These are phyloP conservation scores for Annona squamosa DNA, from an alignment of 164 flowering plant species.

Conservation along the genomic window DNA sequence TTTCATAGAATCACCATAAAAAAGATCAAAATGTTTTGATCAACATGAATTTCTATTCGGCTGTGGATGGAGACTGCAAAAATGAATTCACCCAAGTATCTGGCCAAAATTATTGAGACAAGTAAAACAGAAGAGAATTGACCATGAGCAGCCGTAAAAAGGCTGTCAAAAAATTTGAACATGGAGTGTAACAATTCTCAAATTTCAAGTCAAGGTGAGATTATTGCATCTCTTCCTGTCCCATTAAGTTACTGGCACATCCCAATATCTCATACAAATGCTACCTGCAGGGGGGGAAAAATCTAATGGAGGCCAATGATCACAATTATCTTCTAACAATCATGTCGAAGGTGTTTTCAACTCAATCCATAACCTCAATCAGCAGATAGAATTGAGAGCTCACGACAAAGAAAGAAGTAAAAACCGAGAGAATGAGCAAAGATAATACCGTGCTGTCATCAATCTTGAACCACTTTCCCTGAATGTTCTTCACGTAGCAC, in stretches of 20 bases:
- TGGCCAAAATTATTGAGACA: no score
- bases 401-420: neutral
- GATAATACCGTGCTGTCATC: slow-evolving; percentile 79
- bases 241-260: no score
- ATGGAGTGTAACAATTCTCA: no score
- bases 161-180: no score
- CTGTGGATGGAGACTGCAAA: no score
- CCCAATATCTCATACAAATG: no score
- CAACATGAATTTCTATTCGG: no score
- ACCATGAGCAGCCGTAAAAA: no score
- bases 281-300: neutral
- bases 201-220: no score
- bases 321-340: neutral
- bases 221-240: no score
- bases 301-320: neutral
- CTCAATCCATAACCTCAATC: neutral
- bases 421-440: slow-evolving; percentile 1
- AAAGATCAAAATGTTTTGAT: neutral
- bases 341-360: neutral
- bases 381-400: neutral
- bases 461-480: slow-evolving; percentile 80
- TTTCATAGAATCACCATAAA: neutral
- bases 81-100: no score
- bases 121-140: no score
- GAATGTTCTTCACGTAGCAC: slow-evolving; percentile 63